phyloP scores from a whole-genome alignment of 805 yeast genomes.

The Sugiyamaella smithiae region DNA sequence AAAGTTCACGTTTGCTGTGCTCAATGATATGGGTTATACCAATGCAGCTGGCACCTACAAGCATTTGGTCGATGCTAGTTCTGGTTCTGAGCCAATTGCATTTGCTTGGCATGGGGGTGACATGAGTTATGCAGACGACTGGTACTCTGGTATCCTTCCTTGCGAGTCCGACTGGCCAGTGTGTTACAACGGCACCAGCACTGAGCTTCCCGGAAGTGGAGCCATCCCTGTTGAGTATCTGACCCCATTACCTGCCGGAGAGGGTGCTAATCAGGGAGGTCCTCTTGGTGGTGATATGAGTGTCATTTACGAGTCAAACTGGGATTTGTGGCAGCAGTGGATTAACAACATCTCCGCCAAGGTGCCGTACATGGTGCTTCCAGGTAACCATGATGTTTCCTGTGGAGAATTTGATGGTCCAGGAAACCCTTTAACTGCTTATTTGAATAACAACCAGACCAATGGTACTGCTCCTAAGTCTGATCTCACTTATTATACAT shows the following conservation, averaged over 20 bases:
- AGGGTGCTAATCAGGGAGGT: conserved; percentile 17
- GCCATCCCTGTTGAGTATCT: conserved; percentile 10
- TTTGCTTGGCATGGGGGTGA: conserved; percentile 26
- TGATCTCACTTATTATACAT: conserved; percentile 16
- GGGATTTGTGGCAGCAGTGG: conserved; percentile 24
- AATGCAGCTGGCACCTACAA: conserved; percentile 14
- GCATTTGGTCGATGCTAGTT: conserved; percentile 9
- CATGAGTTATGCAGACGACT: conserved; percentile 27
- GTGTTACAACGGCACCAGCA: conserved; percentile 19
- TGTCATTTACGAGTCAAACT: conserved; percentile 15
- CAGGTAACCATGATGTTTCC: conserved; percentile 21
- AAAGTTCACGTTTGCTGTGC: conserved; percentile 16
- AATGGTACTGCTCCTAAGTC: conserved; percentile 10
- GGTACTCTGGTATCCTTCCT: conserved; percentile 22
- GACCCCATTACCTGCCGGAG: conserved; percentile 16
- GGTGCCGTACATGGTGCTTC: conserved; percentile 21
- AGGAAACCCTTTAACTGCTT: conserved; percentile 22
- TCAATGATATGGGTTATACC: conserved; percentile 19
- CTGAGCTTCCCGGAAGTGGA: conserved; percentile 15
- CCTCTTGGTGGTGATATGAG: conserved; percentile 19
- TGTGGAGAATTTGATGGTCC: conserved; percentile 21
- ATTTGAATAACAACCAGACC: conserved; percentile 17
- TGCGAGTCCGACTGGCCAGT: conserved; percentile 18
- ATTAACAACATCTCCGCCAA: conserved; percentile 8
- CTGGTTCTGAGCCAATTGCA: conserved; percentile 5